Base-by-base conservation (phyloP, 345 rosid species). In the Acer negundo region DNA sequence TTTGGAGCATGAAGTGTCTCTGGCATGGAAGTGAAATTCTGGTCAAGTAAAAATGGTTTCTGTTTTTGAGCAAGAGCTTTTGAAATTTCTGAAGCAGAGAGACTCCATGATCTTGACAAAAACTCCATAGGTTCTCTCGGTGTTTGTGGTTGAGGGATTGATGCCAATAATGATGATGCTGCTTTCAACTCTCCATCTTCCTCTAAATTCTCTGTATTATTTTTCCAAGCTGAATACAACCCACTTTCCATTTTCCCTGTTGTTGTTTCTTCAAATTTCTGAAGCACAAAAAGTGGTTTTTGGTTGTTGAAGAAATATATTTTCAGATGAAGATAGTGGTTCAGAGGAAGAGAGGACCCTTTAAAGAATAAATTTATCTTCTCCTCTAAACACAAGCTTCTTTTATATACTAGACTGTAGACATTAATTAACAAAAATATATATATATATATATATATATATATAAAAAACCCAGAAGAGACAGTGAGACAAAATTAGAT, bases 41-140 rank as follows among this genome's bases (percentile, higher is more conserved):
- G 70, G 16, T 86, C 89, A 15, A 75, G 12, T 62, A 58, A 77
- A 42, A 84, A 78, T n/a, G 85, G 88, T 75, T 87, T 92, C 72
- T 88, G 95, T 83, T 84, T 93, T 74, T 86, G 91, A 42, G 97
- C 85, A 68, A 95, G 92, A 78, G 95, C 98, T 89, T 93, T 93
- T 62, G 98, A 88, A 75, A 95, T 85, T 86, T 95, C 97, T 22
- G 97, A 89, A 62, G 98, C 93, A 9, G 99, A 95, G 26, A 90
- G 86, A 78, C 95, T 93, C 97, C 98, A 93, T 0, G 99, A 92
- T 89, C 99, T 94, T 1, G 95, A 90, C 40, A 95, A 79, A 80
- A 92, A 95, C 90, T 95, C 99, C 94, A 95, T 93, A 0, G 98
- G 93, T 79, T 95, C 99, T 49, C 78, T 91, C 0, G 98, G 99